Evolutionary conservation across 768 basidiomycete genomes (phyloP), one percentile per base, ranked within the genome.

Genomic region (Russula emetica): DNA sequence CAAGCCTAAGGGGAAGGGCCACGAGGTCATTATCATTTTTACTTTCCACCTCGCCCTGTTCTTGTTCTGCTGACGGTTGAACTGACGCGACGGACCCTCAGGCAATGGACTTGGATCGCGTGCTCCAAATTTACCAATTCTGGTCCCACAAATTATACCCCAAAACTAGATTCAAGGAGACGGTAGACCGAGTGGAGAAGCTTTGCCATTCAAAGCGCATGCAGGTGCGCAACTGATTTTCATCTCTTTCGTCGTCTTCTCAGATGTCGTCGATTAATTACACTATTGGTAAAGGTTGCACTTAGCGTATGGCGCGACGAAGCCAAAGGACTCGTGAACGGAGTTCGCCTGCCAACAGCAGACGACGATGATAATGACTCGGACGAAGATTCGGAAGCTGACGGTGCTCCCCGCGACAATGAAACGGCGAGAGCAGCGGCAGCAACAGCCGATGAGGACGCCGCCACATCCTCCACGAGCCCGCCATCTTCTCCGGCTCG

Each of bases 111-210:
- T 81, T 99, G 44, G 84, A 84, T 66, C 80, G 89, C 44, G 76
- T 98, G 16, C 78, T 98, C 60, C 84, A 86, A 66, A 77, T 90
- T 40, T 98, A 98, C 72, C 93, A 94, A 71, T 90, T 94, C 70
- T 99, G 97, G 97, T 83, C 93, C 4, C 97, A 98, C 76, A 83
- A 82, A 69, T 80, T 99, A 79, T 95, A 89, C 72, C 97, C 97
- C 5, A 92, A 89, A 70, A 87, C 84, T 5, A 86, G 88, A 45
- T 97, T 98, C 73, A 80, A 80, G 51, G 94, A 97, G 71, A 96
- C 94, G 0, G 85, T 96, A 6, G 77, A 84, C 36, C 82, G 88
- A 11, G 84, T 98, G 11, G 96, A 99, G 78, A 92, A 88, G 69
- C 74, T 97, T 13, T 97, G 92, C 71, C 90, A 90, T 68, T 87